Base-by-base conservation (phyloP, 768 basidiomycete genomes). In the Lyophyllum atratum region DNA sequence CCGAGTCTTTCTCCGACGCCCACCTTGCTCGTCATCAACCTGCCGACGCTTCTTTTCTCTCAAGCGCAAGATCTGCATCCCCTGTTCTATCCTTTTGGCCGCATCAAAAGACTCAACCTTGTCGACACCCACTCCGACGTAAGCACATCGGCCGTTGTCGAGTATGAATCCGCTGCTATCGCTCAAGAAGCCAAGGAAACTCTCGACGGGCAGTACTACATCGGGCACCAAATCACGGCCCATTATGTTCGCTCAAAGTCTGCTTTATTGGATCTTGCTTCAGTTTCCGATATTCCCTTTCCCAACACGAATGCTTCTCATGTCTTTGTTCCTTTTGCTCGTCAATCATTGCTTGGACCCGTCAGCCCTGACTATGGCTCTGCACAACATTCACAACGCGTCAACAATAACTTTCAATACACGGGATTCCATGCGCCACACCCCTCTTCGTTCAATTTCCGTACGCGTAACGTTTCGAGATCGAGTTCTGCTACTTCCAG, bases 21-120 rank as follows among this genome's bases (percentile, higher is more conserved):
- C 15, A 79, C 78, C 40, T 63, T 92, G 53, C 74, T 89, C 34
- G 84, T 91, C 48, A 80, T 77, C 56, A 87, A 89, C 57, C 71
- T 92, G 61, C 85, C 90, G 42, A 75, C 80, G 26, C 63, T 89
- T 42, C 71, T 92, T 40, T 92, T 92, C 68, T 82, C 86, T 54
- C 82, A 87, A 66, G 70, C 75, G 45, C 77, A 81, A 50, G 90
- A 92, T 65, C 70, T 91, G 60, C 80, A 87, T 49, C 89, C 89
- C n/a, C 76, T 92, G 37, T 80, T 92, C 56, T 83, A 77, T 68
- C 90, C 90, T 22, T 92, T 86, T 64, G 90, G 90, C 14, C 72
- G 77, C 28, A 82, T 90, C 66, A 84, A 85, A 64, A 81, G 81
- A 52, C 78, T 91, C 52, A 81, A 82, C 60, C 78, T 86, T 12